Conservation (phyloP, 2,329 filamentous ascomycete species). For the Leptographium radiaticola region DNA sequence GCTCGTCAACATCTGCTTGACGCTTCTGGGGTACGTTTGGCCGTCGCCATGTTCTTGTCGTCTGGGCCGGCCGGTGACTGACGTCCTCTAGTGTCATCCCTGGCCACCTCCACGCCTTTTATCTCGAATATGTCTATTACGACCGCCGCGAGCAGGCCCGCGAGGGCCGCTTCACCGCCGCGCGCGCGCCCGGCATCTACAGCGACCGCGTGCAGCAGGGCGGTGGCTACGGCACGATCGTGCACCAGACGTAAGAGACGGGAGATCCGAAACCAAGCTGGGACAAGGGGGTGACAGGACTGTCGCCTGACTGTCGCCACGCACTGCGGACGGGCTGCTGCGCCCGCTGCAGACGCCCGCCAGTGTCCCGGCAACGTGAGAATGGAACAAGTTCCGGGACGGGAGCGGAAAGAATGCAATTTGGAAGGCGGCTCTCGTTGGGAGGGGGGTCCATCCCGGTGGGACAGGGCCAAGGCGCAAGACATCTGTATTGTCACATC, state of each 20-base stretch:
- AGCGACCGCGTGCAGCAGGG: slow-evolving; percentile 60
- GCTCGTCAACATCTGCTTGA: slow-evolving; percentile 54
- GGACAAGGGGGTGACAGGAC: too few species aligned
- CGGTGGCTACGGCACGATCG: slow-evolving; percentile 30
- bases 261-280: too few species aligned
- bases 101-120: slow-evolving; percentile 70
- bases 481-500: too few species aligned
- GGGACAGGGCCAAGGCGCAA: not conserved
- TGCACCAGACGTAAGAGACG: slow-evolving; percentile 6
- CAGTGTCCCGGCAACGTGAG: not conserved
- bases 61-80: slow-evolving; percentile 1
- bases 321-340: too few species aligned
- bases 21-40: slow-evolving; percentile 42
- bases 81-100: slow-evolving; percentile 47
- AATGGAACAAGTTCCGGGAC: not conserved
- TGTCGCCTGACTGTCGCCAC: too few species aligned
- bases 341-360: not conserved
- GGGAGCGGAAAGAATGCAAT: not conserved
- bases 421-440: not conserved
- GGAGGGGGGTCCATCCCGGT: too few species aligned
- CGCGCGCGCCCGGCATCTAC: slow-evolving; percentile 55
- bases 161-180: slow-evolving; percentile 39
- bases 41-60: not conserved
- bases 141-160: slow-evolving; percentile 52
- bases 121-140: slow-evolving; percentile 73